Percentiles rank a stretch among this genome's conserved stretches.
These are phyloP conservation scores for Pochonia chlamydosporia DNA, from an alignment of 2,329 filamentous ascomycete species.

Conservation along the genomic window DNA sequence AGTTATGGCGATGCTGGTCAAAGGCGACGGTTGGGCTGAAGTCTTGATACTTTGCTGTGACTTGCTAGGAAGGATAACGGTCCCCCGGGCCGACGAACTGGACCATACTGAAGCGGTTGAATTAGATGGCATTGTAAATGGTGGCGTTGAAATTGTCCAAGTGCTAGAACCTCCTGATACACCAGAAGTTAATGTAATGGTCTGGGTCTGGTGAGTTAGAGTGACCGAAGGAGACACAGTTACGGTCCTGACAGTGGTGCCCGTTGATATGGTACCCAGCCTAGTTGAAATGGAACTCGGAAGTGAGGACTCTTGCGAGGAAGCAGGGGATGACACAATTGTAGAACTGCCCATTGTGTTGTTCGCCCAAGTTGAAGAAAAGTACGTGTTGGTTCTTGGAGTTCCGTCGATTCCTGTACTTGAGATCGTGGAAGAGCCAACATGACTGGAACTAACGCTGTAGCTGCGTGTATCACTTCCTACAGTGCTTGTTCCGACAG, in stretches of 20 bases:
- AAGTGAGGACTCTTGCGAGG: constrained; percentile 1
- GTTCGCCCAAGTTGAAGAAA: constrained; percentile 6
- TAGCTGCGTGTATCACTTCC: not conserved
- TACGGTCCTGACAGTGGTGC: not conserved
- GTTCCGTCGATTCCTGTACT: not conserved
- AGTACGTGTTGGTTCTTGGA: constrained; percentile 6
- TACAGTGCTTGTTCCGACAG: not conserved
- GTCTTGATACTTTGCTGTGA: not conserved
- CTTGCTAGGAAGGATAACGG: not conserved
- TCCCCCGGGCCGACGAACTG: constrained; percentile 5
- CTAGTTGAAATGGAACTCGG: not conserved
- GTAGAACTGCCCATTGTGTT: constrained; percentile 1
- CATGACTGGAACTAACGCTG: not conserved
- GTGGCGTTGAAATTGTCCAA: not conserved
- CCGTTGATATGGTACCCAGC: not conserved
- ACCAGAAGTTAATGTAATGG: not conserved
- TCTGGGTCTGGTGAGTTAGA: not conserved
- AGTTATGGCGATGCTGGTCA: not conserved
- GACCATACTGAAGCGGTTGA: constrained; percentile 2
- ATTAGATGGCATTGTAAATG: not conserved
- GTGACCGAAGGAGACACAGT: not conserved
- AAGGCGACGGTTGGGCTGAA: not conserved
- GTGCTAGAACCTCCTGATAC: not conserved
- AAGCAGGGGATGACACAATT: not conserved
- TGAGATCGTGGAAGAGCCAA: not conserved